Percentiles rank a stretch among this genome's conserved stretches.
Conservation (phyloP, 164 flowering plant genomes). For the Piper longum region DNA sequence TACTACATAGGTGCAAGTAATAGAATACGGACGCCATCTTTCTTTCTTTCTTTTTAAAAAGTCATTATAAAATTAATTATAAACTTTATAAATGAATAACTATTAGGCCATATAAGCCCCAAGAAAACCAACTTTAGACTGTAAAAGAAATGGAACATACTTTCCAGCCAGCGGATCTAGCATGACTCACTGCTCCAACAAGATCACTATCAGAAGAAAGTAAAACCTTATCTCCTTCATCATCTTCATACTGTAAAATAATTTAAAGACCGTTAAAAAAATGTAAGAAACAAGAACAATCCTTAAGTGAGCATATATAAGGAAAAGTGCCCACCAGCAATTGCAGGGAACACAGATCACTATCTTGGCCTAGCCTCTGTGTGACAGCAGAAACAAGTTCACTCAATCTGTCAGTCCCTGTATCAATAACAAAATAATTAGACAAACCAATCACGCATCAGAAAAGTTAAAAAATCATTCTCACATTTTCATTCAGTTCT, state of each 20-base stretch:
- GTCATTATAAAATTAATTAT: no score
- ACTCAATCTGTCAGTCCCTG: slow-evolving; percentile 63
- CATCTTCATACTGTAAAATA: slow-evolving; percentile 74
- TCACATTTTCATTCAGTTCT: no score
- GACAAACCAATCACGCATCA: neutral
- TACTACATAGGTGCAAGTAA: no score
- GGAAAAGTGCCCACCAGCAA: slow-evolving; percentile 42
- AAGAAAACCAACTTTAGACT: no score
- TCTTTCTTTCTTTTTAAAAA: no score
- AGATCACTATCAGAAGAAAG: slow-evolving; percentile 74
- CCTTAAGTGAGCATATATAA: neutral
- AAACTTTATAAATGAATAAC: no score
- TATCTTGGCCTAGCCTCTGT: slow-evolving; percentile 46
- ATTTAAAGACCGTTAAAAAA: neutral
- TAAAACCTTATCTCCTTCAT: slow-evolving; percentile 84
- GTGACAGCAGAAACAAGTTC: slow-evolving; percentile 60
- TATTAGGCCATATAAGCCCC: no score
- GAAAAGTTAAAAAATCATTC: neutral
- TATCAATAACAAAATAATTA: slow-evolving; percentile 1
- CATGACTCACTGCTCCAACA: slow-evolving; percentile 60
- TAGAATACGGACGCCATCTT: no score
- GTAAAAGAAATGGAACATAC: slow-evolving; percentile 16
- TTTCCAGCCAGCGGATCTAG: slow-evolving; percentile 67
- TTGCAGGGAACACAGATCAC: slow-evolving; percentile 27
- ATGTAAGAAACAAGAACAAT: neutral